Conservation (phyloP, 1,284 basidiomycete genomes). For the Papiliotrema nemorosa region DNA sequence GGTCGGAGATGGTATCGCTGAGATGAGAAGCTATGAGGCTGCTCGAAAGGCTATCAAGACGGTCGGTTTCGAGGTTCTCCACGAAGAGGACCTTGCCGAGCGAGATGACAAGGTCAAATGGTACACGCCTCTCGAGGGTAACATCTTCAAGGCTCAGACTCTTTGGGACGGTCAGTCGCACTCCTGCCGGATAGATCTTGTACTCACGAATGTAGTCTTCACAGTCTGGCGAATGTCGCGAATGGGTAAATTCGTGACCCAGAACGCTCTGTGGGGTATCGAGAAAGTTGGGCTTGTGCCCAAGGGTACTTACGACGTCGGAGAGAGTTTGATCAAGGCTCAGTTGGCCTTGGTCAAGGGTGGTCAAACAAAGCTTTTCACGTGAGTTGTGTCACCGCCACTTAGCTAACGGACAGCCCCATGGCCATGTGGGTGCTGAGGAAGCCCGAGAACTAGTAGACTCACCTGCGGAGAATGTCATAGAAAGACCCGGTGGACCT, state of each 20-base stretch:
- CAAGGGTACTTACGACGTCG: conserved; percentile 89
- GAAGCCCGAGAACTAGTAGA: conserved; percentile 30
- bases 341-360: conserved; percentile 75
- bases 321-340: conserved; percentile 82
- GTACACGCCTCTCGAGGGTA: conserved; percentile 97
- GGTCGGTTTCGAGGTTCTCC: conserved; percentile 85
- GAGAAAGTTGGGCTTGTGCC: conserved; percentile 80
- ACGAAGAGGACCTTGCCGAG: conserved; percentile 92
- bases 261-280: conserved; percentile 71
- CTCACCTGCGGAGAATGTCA: no score
- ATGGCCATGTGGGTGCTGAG: conserved; percentile 43
- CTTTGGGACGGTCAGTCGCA: conserved; percentile 72
- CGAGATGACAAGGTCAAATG: conserved; percentile 75
- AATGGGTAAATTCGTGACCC: conserved; percentile 81
- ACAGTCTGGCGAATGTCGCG: conserved; percentile 86
- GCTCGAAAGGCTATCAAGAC: conserved; percentile 74
- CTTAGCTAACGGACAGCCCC: conserved; percentile 11
- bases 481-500: no score
- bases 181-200: no score
- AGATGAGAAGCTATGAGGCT: conserved; percentile 78
- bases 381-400: conserved; percentile 23
- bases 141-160: conserved; percentile 88
- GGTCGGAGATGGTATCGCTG: conserved; percentile 92
- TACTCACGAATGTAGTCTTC: conserved; percentile 50
- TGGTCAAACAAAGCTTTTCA: conserved; percentile 75